Percentiles rank a stretch among this genome's conserved stretches.
These are phyloP conservation scores for Fraxinus dipetala DNA, from an alignment of 305 asterid genomes.

Conservation along the genomic window DNA sequence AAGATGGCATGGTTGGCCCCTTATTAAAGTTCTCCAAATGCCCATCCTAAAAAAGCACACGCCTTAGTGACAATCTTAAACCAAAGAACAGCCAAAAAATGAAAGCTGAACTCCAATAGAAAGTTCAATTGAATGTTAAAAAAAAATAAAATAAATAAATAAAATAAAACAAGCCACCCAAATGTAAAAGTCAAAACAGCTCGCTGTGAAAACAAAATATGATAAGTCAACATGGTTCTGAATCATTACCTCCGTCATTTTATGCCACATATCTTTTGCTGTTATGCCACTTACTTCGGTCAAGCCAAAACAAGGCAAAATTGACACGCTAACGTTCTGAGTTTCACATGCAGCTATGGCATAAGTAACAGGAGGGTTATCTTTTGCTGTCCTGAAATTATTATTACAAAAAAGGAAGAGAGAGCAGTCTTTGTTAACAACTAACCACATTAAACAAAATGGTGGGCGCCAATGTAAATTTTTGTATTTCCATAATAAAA, in stretches of 20 bases:
- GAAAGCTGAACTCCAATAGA: not conserved
- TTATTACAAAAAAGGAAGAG: not conserved
- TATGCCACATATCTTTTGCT: slow-evolving; percentile 95
- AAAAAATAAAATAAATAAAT: not conserved
- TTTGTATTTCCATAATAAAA: not conserved
- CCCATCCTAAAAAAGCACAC: slow-evolving; percentile 66
- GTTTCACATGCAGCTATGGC: slow-evolving; percentile 98
- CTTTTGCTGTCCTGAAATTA: slow-evolving; percentile 78
- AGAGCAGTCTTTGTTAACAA: not conserved
- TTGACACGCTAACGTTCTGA: slow-evolving; percentile 89
- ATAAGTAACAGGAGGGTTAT: slow-evolving; percentile 83
- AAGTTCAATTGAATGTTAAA: not conserved
- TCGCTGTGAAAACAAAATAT: not conserved
- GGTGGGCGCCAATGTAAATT: not conserved
- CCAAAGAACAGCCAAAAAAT: not conserved
- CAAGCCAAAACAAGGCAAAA: slow-evolving; percentile 90
- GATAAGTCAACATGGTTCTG: not conserved
- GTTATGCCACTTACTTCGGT: slow-evolving; percentile 75
- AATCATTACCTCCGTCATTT: slow-evolving; percentile 71
- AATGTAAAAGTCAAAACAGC: not conserved
- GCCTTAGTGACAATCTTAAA: slow-evolving; percentile 5
- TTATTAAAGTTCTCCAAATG: slow-evolving; percentile 74
- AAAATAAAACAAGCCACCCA: not conserved
- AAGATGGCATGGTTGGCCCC: slow-evolving; percentile 82
- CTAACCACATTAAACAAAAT: not conserved